phyloP scores from a whole-genome alignment of 2,329 filamentous ascomycete genomes.

The Exophiala sp. region DNA sequence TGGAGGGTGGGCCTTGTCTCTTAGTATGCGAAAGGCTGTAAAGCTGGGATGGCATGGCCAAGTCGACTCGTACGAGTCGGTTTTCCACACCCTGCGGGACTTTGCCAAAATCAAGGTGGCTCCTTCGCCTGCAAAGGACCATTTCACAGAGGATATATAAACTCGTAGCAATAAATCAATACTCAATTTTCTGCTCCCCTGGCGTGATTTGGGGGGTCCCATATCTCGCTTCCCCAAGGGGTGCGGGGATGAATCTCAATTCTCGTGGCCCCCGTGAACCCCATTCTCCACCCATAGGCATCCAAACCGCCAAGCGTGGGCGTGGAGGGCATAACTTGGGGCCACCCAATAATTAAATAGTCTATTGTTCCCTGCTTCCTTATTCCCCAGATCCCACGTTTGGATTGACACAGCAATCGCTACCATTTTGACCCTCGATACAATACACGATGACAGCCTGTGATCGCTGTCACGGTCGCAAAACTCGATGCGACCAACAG shows the following conservation, averaged over 20 bases:
- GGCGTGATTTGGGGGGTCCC: too few species aligned
- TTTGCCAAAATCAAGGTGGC: constrained; percentile 1
- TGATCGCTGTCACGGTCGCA: neutral
- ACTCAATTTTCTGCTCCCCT: neutral
- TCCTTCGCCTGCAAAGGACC: neutral
- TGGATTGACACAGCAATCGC: neutral
- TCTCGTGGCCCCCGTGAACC: too few species aligned
- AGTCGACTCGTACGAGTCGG: constrained; percentile 31
- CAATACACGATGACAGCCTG: neutral
- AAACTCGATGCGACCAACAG: neutral
- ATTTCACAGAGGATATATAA: neutral
- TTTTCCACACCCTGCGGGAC: neutral
- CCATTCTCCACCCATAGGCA: too few species aligned
- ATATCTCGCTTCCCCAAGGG: too few species aligned
- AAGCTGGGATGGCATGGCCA: constrained; percentile 33
- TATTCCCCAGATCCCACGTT: neutral
- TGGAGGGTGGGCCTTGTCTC: constrained; percentile 6
- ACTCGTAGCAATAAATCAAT: neutral
- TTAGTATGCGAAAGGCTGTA: constrained; percentile 31
- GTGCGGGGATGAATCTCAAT: too few species aligned
- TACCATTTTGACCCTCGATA: neutral
- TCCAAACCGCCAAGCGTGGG: too few species aligned
- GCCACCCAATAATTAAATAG: too few species aligned
- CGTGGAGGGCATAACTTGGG: too few species aligned
- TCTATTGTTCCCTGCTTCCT: neutral